Conservation (phyloP, 345 rosid species). For the Chamaenerion angustifolium region DNA sequence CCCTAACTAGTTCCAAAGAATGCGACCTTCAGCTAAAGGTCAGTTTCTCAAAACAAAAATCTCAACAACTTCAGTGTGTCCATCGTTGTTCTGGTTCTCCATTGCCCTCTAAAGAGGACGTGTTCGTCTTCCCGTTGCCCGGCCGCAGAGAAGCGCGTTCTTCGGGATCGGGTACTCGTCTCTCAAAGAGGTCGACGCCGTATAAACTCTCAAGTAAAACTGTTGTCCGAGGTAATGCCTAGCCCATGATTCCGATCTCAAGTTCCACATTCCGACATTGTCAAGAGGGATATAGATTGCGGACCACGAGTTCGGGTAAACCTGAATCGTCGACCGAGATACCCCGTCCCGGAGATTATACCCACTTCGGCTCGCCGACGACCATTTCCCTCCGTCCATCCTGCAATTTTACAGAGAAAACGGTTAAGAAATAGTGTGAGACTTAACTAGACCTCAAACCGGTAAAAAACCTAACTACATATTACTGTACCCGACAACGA, state of each 20-base stretch:
- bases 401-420: slow-evolving; percentile 3
- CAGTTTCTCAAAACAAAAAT: slow-evolving; percentile 9
- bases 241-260: slow-evolving; percentile 36
- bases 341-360: slow-evolving; percentile 18
- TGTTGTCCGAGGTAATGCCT: slow-evolving; percentile 42
- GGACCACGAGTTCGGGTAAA: slow-evolving; percentile 35
- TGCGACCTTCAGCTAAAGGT: slow-evolving; percentile 49
- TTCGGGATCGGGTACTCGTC: slow-evolving; percentile 41
- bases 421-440: neutral
- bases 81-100: neutral
- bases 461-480: no score
- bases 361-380: slow-evolving; percentile 10
- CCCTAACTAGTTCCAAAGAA: slow-evolving; percentile 10
- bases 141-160: slow-evolving; percentile 38
- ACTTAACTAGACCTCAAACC: no score
- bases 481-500: slow-evolving; percentile 27
- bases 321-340: slow-evolving; percentile 18
- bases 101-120: slow-evolving; percentile 11
- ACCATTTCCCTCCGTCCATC: slow-evolving; percentile 17
- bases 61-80: neutral
- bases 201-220: slow-evolving; percentile 27
- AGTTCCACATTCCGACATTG: slow-evolving; percentile 46
- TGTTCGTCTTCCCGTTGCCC: slow-evolving; percentile 16
- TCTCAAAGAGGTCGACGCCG: slow-evolving; percentile 25
- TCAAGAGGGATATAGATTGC: slow-evolving; percentile 37